Evolutionary conservation across 805 yeast species (phyloP), one percentile per base, ranked within the genome.

Genomic region (Metschnikowia similis): DNA sequence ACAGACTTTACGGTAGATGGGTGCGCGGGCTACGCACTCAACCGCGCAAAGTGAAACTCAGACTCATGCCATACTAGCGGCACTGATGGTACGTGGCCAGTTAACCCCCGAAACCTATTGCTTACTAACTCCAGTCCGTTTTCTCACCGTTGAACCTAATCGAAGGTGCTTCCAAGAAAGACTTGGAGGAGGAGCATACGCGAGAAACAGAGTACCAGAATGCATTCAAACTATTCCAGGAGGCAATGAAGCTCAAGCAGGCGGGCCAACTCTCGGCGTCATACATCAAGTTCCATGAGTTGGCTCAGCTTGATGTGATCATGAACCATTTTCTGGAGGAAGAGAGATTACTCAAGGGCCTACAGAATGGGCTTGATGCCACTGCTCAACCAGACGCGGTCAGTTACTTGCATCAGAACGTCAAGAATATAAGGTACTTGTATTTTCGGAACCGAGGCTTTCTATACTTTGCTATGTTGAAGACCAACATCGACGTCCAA

Each of bases 131-230:
- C 2, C 41, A 52, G 85, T 84, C 91, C 21, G 72, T 83, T 2
- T 91, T 92, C 65, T 76, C 84, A 31, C 96, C 98, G 1, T 75
- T 91, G 40, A 92, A 92, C 60, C 69, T 85, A 41, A 79, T 79
- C 37, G 92, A 86, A 49, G 95, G 87, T 61, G 67, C 79, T 5
- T 72, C 80, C 34, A 92, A 88, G 55, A 70, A 71, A 51, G 76
- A 70, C 48, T 56, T 66, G 36, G 86, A 85, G 32, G 96, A 91
- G 55, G 92, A 89, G 55, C 96, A 90, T 60, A 86, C 97, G 1
- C 74, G 96, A 43, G 99, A 94, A 63, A 72, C 92, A 26, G 97
- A 92, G 68, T 77, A 84, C 17, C 98, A 94, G 65, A 87, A 87
- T 61, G 94, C 96, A 3, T 85, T 86, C 64, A 82, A 81, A 56